These are phyloP conservation scores for Vigna reflexopilosa DNA, from an alignment of 306 rosid genomes.

Conservation along the genomic window DNA sequence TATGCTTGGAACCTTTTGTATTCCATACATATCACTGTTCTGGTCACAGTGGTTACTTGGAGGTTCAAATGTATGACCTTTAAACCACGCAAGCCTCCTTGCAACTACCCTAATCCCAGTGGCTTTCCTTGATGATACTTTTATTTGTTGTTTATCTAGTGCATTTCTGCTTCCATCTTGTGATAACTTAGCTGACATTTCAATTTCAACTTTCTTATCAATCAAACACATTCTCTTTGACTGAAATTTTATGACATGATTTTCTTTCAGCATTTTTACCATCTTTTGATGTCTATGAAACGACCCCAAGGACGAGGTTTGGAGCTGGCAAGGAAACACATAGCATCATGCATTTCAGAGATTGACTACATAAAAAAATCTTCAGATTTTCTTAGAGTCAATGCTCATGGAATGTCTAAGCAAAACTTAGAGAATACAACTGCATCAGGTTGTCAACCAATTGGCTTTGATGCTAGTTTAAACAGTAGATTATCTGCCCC, in stretches of 20 bases:
- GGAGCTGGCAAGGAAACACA: conserved; percentile 96
- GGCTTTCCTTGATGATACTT: conserved; percentile 3
- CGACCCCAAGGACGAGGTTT: conserved; percentile 98
- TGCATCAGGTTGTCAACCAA: conserved; percentile 90
- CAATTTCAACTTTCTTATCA: conserved; percentile 32
- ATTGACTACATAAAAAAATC: conserved; percentile 64
- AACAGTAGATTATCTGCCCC: conserved; percentile 93
- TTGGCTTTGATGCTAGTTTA: conserved; percentile 94
- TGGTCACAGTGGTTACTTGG: conserved; percentile 14
- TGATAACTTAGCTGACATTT: conserved; percentile 13
- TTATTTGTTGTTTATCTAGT: conserved; percentile 30
- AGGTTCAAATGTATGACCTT: conserved; percentile 7
- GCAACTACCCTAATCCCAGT: conserved; percentile 17
- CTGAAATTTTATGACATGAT: conserved; percentile 40
- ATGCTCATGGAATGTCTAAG: conserved; percentile 51
- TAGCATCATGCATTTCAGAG: conserved; percentile 80
- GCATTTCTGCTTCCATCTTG: conserved; percentile 25
- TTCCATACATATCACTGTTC: background rate
- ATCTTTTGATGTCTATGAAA: conserved; percentile 82
- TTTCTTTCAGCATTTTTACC: conserved; percentile 88
- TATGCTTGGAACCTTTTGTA: conserved; percentile 5
- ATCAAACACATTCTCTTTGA: conserved; percentile 26
- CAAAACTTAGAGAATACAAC: conserved; percentile 61
- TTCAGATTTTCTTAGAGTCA: conserved; percentile 73
- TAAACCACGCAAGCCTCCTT: conserved; percentile 2